Evolutionary conservation across 257 asterid species (phyloP), one percentile per base, ranked within the genome.

Genomic region (Ilex asprella): DNA sequence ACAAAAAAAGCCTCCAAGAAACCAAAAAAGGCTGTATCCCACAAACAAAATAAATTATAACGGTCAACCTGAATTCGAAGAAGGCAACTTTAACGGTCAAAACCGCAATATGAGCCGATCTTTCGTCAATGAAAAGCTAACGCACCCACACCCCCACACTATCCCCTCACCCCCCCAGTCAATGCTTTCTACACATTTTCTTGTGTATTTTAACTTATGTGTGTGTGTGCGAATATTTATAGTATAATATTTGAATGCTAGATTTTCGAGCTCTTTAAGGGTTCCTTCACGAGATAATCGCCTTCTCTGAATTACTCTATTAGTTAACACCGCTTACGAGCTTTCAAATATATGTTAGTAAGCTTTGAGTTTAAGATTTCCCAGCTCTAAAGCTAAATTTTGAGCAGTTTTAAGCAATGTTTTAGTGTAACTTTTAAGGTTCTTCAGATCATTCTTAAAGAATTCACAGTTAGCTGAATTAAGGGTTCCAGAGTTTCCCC

Each of bases 381-480:
- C 61, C 79, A 73, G 78, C 70, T 71, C 72, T 62, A 73, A 67
- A 73, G 78, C 49, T 31, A 59, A 61, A 55, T 61, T 54, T 3
- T 27, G 5, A 15, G 31, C 76, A 52, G 11, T 62, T 64, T 61
- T 59, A 72, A 78, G 80, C 76, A 71, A 68, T 4, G 50, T 46
- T 62, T 54, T 21, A 13, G 4, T 2, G 41, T n/a, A 14, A 31
- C 60, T 59, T 58, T 51, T 39, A 31, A 49, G 52, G 12, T 30
- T 66, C 12, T 58, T 3, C 30, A 47, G 32, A 56, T 65, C 41
- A 35, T 35, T 52, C 44, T 12, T 64, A 50, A 61, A 53, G 7
- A 47, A 31, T 27, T 12, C 5, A 30, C 5, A 14, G 27, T 21
- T 21, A 21, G 27, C 27, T 21, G 27, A 21, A 21, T 21, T 21